Evolutionary conservation across 225 moss, liverwort and hornwort genomes (phyloP), one percentile per base, ranked within the genome.

Genomic region (Polytrichum formosum): DNA sequence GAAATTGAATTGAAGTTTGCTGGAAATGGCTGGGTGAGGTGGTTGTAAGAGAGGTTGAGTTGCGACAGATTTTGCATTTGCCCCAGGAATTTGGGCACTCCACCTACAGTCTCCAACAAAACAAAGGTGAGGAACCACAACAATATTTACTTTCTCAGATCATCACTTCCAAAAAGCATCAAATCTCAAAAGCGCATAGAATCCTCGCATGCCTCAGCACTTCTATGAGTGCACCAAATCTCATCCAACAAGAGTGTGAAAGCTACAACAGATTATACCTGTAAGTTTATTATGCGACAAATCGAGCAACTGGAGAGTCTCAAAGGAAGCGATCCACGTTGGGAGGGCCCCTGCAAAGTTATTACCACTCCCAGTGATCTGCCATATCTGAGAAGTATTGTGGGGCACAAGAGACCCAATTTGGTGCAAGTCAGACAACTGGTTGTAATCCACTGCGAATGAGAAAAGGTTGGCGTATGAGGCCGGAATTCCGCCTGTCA

Each of bases 281-380:
- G 71, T 31, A 28, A 71, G 27, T 6, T 8, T 31, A 23, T 71
- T 71, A 9, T 37, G 37, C 5, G 71, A 60, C 6, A 71, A 13
- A 20, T 28, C 58, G 19, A 71, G 61, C 19, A 0, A 60, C 26
- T 25, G 60, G 33, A 71, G 71, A 30, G 4, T 6, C 30, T 37
- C 23, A 30, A 71, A 33, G 21, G 28, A 35, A 21, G 61, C 71
- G 2, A 71, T 31, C 71, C 62, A 31, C 26, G 25, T 23, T 16
- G 71, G 71, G 62, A 71, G 22, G 29, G 59, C 20, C 18, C 71
- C 71, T 5, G 27, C 6, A 28, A 71, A 61, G 2, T 18, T 30
- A 18, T 71, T 71, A 5, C 58, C 28, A 18, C 7, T 16, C 28
- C 18, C 21, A 21, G 10, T 29, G 20, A 71, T 29, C 18, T n/a